A percentile compares a stretch with the other conserved stretches of the same genome.
Evolutionary conservation across 2,329 filamentous ascomycete species (phyloP).

Genomic region (Trichoderma sp.): DNA sequence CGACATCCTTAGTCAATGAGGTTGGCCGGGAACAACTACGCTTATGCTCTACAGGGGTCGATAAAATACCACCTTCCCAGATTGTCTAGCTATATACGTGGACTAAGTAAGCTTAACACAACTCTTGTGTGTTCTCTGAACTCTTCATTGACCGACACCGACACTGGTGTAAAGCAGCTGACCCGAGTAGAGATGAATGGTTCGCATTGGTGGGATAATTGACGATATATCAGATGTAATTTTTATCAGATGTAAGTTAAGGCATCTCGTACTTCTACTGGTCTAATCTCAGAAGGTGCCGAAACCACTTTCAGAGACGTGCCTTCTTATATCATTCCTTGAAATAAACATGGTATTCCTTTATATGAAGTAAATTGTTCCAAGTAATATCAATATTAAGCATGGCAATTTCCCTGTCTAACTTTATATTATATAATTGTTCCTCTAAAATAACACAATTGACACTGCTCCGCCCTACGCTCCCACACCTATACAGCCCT

Average conservation of each 20-base stretch:
- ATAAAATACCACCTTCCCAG: neutral
- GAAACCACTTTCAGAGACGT: neutral
- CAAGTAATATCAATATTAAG: neutral
- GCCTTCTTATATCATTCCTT: neutral
- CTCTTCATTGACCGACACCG: neutral
- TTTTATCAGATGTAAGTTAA: neutral
- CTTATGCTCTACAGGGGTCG: conserved; percentile 1
- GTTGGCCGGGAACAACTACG: neutral
- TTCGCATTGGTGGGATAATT: neutral
- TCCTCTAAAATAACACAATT: neutral
- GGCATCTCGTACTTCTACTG: neutral
- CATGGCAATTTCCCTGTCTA: neutral
- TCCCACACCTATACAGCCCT: neutral
- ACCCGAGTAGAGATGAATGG: neutral
- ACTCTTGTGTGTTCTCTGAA: neutral
- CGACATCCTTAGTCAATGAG: neutral
- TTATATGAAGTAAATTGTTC: neutral
- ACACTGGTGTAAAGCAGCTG: neutral
- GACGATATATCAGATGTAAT: neutral
- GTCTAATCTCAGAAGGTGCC: neutral
- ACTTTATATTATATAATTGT: neutral
- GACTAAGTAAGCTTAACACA: neutral
- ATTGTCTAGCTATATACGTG: neutral
- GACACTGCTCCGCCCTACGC: neutral
- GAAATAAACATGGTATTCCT: neutral